Evolutionary conservation across 192 early-diverging fungal species (phyloP).

Genomic region (Backusella australiensis): DNA sequence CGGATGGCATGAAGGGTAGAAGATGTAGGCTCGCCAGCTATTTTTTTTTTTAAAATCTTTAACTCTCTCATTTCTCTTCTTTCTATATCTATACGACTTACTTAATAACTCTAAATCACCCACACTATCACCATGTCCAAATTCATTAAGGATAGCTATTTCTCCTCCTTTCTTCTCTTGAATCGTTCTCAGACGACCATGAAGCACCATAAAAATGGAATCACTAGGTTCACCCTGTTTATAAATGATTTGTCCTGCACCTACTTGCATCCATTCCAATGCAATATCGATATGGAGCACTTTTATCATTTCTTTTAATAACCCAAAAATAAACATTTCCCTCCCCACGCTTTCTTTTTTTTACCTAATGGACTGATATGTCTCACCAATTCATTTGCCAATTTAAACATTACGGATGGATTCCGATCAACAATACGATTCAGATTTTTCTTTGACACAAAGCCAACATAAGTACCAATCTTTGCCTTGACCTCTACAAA

Average conservation of each 20-base stretch:
- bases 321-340: not conserved
- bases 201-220: constrained; percentile 89
- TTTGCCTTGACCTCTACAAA: constrained; percentile 81
- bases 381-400: constrained; percentile 83
- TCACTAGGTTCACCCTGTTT: constrained; percentile 83
- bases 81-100: constrained; percentile 25
- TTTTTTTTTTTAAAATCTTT: not conserved
- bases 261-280: constrained; percentile 93
- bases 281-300: constrained; percentile 80
- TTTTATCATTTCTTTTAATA: not conserved
- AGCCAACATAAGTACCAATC: constrained; percentile 84
- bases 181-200: constrained; percentile 89
- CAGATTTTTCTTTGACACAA: constrained; percentile 78
- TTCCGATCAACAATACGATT: constrained; percentile 84
- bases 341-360: not conserved
- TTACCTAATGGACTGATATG: constrained; percentile 77
- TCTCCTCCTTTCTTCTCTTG: constrained; percentile 57
- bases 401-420: constrained; percentile 77
- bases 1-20: constrained; percentile 96
- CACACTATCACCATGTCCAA: constrained; percentile 92
- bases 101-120: constrained; percentile 92
- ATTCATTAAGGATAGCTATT: constrained; percentile 85
- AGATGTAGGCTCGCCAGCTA: constrained; percentile 59
- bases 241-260: constrained; percentile 89
- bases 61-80: not conserved